Percentiles rank a stretch among this genome's conserved stretches.
phyloP scores from a whole-genome alignment of 2,329 filamentous ascomycete species.

The Thermoascus crustaceus region DNA sequence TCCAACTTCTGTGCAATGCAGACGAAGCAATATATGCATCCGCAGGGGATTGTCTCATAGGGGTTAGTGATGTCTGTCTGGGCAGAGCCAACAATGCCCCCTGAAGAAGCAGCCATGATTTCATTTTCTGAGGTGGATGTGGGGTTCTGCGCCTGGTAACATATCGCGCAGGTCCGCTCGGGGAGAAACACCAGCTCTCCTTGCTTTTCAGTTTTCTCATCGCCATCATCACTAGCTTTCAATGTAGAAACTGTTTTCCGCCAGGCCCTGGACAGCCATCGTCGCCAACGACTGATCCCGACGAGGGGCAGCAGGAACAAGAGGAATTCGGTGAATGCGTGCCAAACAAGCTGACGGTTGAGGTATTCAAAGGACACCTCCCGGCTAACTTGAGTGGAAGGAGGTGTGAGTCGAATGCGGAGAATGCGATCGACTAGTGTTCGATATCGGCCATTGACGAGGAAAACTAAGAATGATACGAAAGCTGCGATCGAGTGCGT shows the following conservation, averaged over 20 bases:
- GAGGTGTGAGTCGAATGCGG: slow-evolving; percentile 74
- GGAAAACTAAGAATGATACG: slow-evolving; percentile 78
- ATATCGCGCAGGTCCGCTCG: slow-evolving; percentile 91
- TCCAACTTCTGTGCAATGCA: slow-evolving; percentile 87
- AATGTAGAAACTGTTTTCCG: slow-evolving; percentile 65
- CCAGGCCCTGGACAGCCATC: slow-evolving; percentile 84
- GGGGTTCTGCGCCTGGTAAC: slow-evolving; percentile 87
- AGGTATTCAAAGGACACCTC: slow-evolving; percentile 97
- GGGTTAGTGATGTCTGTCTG: slow-evolving; percentile 94
- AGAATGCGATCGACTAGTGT: slow-evolving; percentile 82
- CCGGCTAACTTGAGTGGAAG: slow-evolving; percentile 73
- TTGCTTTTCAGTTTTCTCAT: slow-evolving; percentile 43
- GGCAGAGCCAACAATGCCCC: slow-evolving; percentile 76
- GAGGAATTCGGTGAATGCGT: slow-evolving; percentile 99
- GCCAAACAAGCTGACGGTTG: slow-evolving; percentile 96
- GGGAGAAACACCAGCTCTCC: slow-evolving; percentile 81
- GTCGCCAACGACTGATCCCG: slow-evolving; percentile 83
- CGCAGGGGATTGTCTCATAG: slow-evolving; percentile 82
- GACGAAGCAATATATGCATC: slow-evolving; percentile 91
- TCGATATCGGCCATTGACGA: slow-evolving; percentile 82
- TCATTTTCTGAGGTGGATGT: slow-evolving; percentile 63
- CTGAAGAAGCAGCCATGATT: slow-evolving; percentile 54
- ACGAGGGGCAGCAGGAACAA: slow-evolving; percentile 95
- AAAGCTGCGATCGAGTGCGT: slow-evolving; percentile 75
- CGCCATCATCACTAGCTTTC: slow-evolving; percentile 39